Evolutionary conservation across 495 filamentous ascomycete species (phyloP).

Genomic region (Lasiosphaeriaceae sp.): DNA sequence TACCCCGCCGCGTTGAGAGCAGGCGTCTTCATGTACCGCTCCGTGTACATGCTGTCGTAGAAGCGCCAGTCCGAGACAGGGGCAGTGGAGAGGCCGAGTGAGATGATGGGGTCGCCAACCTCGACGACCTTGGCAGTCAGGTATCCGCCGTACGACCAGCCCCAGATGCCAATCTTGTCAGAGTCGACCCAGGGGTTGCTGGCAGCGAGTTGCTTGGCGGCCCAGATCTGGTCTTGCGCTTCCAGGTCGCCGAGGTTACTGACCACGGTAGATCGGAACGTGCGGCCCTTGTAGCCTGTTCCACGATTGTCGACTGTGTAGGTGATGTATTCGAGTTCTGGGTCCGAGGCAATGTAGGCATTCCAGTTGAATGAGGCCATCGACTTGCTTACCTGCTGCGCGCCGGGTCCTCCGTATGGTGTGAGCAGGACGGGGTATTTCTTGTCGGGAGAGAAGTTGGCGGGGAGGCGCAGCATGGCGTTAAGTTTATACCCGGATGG

Average conservation of each 20-base stretch:
- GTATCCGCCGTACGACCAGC: slow-evolving; percentile 59
- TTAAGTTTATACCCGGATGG: slow-evolving; percentile 47
- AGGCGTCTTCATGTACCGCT: slow-evolving; percentile 60
- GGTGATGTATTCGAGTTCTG: slow-evolving; percentile 55
- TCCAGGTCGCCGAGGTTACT: slow-evolving; percentile 51
- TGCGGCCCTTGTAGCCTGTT: slow-evolving; percentile 51
- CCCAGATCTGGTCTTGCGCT: slow-evolving; percentile 54
- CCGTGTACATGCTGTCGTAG: slow-evolving; percentile 62
- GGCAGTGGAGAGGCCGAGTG: slow-evolving; percentile 49
- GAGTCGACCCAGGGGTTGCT: slow-evolving; percentile 44
- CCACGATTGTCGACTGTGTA: slow-evolving; percentile 55
- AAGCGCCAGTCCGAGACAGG: slow-evolving; percentile 58
- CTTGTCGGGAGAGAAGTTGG: slow-evolving; percentile 46
- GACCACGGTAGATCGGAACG: slow-evolving; percentile 44
- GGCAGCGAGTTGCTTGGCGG: slow-evolving; percentile 44
- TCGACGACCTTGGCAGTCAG: slow-evolving; percentile 54
- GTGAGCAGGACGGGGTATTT: slow-evolving; percentile 55
- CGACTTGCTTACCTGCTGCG: slow-evolving; percentile 47
- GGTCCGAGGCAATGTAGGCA: slow-evolving; percentile 53
- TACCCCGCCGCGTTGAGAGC: slow-evolving; percentile 47
- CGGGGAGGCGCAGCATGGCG: slow-evolving; percentile 45
- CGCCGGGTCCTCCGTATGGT: slow-evolving; percentile 53
- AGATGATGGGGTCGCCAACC: slow-evolving; percentile 45
- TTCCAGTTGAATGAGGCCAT: slow-evolving; percentile 44
- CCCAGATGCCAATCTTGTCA: slow-evolving; percentile 52